Evolutionary conservation across 176 grass and related monocot species (phyloP), one percentile per base, ranked within the genome.

Genomic region (Saccharum officinarum): DNA sequence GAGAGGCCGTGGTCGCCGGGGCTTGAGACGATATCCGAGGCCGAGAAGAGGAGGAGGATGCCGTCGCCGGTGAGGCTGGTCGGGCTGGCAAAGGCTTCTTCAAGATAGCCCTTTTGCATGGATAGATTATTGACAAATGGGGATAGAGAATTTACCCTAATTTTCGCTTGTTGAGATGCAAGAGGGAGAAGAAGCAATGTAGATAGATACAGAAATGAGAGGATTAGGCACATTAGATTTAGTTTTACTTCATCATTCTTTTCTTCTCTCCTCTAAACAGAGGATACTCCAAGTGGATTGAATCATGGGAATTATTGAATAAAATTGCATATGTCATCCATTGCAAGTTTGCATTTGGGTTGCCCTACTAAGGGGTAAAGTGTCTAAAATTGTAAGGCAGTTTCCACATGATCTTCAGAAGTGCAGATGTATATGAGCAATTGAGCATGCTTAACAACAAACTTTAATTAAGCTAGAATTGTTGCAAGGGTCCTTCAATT

Each of bases 21-120:
- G 64, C 90, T 97, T 5, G 92, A 97, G 84, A 97, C 95, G 10
- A 95, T 97, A 80, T 85, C 76, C 15, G 95, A 97, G 90, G 81
- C 76, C 22, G 79, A 23, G n/a, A 89, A 41, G 67, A 83, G 23
- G 50, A 89, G 87, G 73, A 84, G 34, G 85, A 72, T 90, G 76
- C 79, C 67, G 69, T 80, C 87, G 74, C 85, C 80, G 44, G 88
- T 83, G 82, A 83, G 76, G 41, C 78, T 86, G 12, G 10, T 77
- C 39, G 75, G 61, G 26, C 68, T 80, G 67, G 77, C 69, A 3
- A 92, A 79, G 78, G 64, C 33, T 57, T 73, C 69, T 26, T 78
- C 75, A 75, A 87, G 71, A 80, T 88, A 73, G 46, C 57, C 10
- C 5, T 11, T 1, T 42, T 2, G 3, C 20, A n/a, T 75, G 37